phyloP scores from a whole-genome alignment of 306 rosid genomes.

The Quercus dentata region DNA sequence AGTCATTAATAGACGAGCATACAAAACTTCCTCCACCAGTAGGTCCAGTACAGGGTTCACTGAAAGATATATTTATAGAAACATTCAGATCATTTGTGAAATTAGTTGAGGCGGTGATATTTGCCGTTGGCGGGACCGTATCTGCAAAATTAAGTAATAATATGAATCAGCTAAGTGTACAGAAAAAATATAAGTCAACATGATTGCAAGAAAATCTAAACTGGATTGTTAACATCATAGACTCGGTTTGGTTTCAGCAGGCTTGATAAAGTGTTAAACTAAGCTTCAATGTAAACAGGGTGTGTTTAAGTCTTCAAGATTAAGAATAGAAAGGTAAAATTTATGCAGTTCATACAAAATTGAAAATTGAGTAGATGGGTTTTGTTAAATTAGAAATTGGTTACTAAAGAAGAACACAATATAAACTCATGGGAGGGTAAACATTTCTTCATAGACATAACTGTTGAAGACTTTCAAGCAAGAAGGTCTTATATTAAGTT shows the following conservation, averaged over 20 bases:
- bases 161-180: neutral
- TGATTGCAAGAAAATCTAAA: neutral
- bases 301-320: neutral
- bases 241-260: no score
- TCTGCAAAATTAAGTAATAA: constrained; percentile 43
- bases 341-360: neutral
- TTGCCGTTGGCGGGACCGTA: constrained; percentile 79
- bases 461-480: neutral
- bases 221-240: neutral
- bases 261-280: neutral
- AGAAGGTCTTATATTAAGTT: neutral
- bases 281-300: neutral
- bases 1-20: constrained; percentile 58
- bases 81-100: constrained; percentile 66
- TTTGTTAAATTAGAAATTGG: neutral
- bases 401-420: neutral
- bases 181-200: neutral
- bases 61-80: constrained; percentile 74
- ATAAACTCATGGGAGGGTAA: no score
- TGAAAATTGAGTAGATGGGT: neutral
- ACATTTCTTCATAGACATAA: no score
- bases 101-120: constrained; percentile 47
- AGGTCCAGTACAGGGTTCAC: constrained; percentile 47
- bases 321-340: neutral
- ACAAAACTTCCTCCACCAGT: constrained; percentile 46